These are phyloP conservation scores for Suillus plorans DNA, from an alignment of 768 basidiomycete genomes.

Conservation along the genomic window DNA sequence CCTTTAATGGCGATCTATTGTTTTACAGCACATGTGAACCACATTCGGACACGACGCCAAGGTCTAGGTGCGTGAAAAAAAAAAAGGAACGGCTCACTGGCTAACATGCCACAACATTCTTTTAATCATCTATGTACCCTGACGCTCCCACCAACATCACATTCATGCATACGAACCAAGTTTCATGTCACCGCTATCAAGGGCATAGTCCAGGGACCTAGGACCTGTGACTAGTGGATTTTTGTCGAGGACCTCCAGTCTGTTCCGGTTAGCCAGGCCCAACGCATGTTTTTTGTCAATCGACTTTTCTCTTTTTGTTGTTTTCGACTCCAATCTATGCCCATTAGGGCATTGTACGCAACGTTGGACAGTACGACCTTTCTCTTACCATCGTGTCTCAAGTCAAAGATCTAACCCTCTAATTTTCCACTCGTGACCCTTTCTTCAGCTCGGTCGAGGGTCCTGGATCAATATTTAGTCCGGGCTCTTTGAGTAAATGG, in stretches of 20 bases:
- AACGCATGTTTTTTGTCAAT: not conserved
- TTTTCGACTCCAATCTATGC: not conserved
- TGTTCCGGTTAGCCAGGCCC: not conserved
- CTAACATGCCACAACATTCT: slow-evolving; percentile 6
- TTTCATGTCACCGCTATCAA: not conserved
- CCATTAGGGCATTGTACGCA: not conserved
- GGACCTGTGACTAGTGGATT: not conserved
- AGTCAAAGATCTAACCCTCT: not conserved
- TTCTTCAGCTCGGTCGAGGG: not conserved
- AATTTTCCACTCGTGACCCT: not conserved
- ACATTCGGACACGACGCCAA: slow-evolving; percentile 1
- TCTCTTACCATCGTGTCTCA: not conserved
- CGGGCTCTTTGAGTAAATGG: not conserved
- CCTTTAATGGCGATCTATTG: not conserved
- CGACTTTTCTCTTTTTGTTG: not conserved
- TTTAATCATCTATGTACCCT: not conserved
- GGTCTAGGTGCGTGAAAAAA: not conserved
- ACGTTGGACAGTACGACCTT: not conserved
- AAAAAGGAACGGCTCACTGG: not conserved
- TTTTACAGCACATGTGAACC: not conserved
- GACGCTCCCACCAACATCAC: not conserved
- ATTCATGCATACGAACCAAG: not conserved
- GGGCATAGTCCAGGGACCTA: not conserved
- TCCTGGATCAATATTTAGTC: not conserved
- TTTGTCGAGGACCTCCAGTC: not conserved